Percentiles rank a stretch among this genome's conserved stretches.
Evolutionary conservation across 1,284 basidiomycete species (phyloP).

Genomic region (Microbotryum saponariae): DNA sequence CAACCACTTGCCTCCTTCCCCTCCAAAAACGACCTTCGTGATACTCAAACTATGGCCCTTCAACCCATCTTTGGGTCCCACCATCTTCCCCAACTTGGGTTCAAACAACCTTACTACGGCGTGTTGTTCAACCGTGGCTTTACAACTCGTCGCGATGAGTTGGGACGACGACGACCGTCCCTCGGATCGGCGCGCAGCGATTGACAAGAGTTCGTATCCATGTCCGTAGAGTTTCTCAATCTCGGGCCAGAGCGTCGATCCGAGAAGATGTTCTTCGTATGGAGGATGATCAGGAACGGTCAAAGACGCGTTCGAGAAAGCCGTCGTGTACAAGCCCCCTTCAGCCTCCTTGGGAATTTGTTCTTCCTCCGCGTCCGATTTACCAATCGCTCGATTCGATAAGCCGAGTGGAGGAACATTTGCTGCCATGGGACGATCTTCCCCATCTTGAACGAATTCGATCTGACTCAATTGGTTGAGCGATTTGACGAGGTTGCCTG

Average conservation of each 20-base stretch:
- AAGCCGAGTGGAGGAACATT: conserved; percentile 67
- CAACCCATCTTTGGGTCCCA: conserved; percentile 56
- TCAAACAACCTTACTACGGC: conserved; percentile 81
- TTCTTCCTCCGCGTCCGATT: neutral
- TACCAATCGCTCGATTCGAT: conserved; percentile 58
- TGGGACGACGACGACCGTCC: conserved; percentile 53
- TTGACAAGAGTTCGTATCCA: conserved; percentile 83
- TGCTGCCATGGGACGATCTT: conserved; percentile 52
- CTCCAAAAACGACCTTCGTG: conserved; percentile 73
- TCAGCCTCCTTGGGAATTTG: neutral
- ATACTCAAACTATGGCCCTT: conserved; percentile 82
- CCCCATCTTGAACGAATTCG: conserved; percentile 28
- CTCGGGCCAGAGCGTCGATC: conserved; percentile 91
- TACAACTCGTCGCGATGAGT: conserved; percentile 85
- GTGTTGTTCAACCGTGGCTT: conserved; percentile 76
- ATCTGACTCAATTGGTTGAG: too few species aligned
- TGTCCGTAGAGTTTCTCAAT: conserved; percentile 95
- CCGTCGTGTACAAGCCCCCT: conserved; percentile 48
- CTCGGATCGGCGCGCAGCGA: conserved; percentile 47
- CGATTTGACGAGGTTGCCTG: too few species aligned
- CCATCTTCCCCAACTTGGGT: conserved; percentile 57
- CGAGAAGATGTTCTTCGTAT: conserved; percentile 57
- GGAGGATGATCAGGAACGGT: conserved; percentile 40
- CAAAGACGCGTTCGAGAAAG: conserved; percentile 4
- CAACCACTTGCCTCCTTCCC: conserved; percentile 44